Base-by-base conservation (phyloP, 2,329 filamentous ascomycete species). In the Pseudogymnoascus sp. region DNA sequence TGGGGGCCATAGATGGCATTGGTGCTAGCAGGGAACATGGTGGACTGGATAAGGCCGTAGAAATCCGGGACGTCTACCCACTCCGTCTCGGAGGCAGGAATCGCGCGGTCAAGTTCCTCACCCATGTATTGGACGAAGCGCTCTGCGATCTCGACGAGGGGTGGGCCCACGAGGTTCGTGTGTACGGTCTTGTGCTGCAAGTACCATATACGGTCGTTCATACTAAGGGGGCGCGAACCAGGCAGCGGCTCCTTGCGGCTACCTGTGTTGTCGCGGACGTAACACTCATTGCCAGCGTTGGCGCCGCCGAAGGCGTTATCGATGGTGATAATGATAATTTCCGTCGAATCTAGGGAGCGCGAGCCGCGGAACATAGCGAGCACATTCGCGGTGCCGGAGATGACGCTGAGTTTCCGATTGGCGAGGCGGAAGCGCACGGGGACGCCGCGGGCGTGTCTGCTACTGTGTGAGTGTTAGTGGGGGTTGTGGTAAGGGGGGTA, bases 1-100 rank as follows among this genome's bases (percentile, higher is more conserved):
- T 65, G 63, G 7, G 68, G 63, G 10, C 69, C 70, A 56, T 64
- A 67, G n/a, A 71, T 15, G 6, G 68, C 62, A 13, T 41, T 59
- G 8, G 62, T 66, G 2, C 67, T 62, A 2, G 69, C 68, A 19
- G 61, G 65, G 59, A 70, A 69, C 33, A 69, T 63, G 7, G 60
- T 39, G 1, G 61, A 33, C 28, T 67, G 61, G 30, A 71, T 57
- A n/a, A 71, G 63, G 10, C 39, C 38, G 48, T 65, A 70, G 7
- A 71, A 38, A 57, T 71, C 67, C 0, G 64, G 65, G 10, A 67
- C 55, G 1, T 62, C 59, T 3, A 61, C 45, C 66, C 66, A 68
- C 15, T 62, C 61, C 4, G 65, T 57, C 8, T 59, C 60, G 5
- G 62, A 41, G 5, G 56, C 55, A 2, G 65, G 13, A 1, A 52